Conservation (phyloP, 2,329 filamentous ascomycete species). For the Aureobasidium melanogenum region DNA sequence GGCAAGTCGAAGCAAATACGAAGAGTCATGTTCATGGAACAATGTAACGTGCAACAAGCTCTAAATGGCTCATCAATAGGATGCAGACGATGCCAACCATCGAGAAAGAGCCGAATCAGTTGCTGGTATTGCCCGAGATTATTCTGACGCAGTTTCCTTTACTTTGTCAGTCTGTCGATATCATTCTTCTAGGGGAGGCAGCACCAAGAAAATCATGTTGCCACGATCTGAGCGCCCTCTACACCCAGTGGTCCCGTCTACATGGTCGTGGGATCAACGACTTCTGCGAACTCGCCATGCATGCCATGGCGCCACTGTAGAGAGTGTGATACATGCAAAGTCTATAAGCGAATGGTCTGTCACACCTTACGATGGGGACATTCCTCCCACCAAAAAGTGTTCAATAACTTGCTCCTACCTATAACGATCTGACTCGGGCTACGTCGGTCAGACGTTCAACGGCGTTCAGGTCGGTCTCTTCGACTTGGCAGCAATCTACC, state of each 20-base stretch:
- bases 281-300: neutral
- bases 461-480: neutral
- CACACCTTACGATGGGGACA: neutral
- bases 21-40: neutral
- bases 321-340: constrained; percentile 1
- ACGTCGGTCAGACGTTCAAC: neutral
- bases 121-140: neutral
- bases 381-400: neutral
- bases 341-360: neutral
- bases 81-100: neutral
- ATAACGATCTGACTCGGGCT: neutral
- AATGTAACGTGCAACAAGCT: neutral
- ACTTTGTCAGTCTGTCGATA: neutral
- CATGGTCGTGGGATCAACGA: neutral
- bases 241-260: neutral
- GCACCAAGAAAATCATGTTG: neutral
- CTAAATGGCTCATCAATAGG: neutral
- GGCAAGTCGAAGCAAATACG: neutral
- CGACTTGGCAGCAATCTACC: neutral
- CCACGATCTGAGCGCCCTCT: neutral
- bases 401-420: neutral
- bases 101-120: neutral
- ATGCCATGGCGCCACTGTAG: neutral
- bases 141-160: neutral
- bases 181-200: neutral